Evolutionary conservation across 768 basidiomycete species (phyloP), one percentile per base, ranked within the genome.

Genomic region (Podaxis sp.): DNA sequence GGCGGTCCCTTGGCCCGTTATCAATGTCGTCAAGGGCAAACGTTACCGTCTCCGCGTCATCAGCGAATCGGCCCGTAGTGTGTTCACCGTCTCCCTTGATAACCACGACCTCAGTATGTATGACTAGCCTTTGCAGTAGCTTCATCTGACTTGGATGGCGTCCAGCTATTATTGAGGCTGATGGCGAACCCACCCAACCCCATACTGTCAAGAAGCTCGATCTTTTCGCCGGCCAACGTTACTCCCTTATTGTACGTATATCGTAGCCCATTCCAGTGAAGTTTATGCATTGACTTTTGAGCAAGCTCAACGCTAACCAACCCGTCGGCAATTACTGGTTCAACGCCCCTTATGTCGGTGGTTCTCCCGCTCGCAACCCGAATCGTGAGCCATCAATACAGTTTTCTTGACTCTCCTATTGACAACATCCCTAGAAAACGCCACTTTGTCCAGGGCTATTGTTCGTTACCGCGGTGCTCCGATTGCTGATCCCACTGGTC

Each of bases 41-140:
- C 75, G 82, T 39, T 86, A 86, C 68, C 80, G 85, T 42, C 79
- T 87, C 73, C 82, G 85, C 9, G 58, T 87, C 13, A 70, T 87
- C 67, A 79, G 78, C 54, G 76, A 76, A 22, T 81, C 83, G 17
- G 84, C 84, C 60, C 74, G 79, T 42, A 75, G 76, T 12, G 73
- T 71, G 33, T 80, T 77, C 72, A 70, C 66, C 4, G 74, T 80
- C 64, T 78, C 76, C 0, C 67, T 80, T 26, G 76, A 79, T 26
- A 70, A 75, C 1, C 73, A 76, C 52, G 46, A 65, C 2, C 48
- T 73, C 54, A 75, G 71, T 59, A 63, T 72, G 68, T 69, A 51
- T 0, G 19, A 46, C 38, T 2, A 33, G n/a, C 28, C 13, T 19
- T n/a, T 44, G 17, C 15, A 4, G 49, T 15, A 19, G 12, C 15